These are phyloP conservation scores for Arthrobotrys sinensis DNA, from an alignment of 2,329 filamentous ascomycete species.

Conservation along the genomic window DNA sequence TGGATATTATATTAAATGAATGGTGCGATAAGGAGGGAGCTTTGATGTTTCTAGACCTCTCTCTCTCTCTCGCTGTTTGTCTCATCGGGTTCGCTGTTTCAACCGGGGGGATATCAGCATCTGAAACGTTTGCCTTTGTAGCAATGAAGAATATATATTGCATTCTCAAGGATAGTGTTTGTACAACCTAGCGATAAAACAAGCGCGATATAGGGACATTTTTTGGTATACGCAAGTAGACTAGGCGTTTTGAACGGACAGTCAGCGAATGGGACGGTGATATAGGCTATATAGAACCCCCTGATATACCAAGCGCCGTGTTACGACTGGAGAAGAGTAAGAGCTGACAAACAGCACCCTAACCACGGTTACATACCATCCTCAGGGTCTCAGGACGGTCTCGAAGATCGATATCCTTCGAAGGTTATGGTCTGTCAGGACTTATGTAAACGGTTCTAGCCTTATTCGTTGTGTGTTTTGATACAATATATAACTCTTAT, in stretches of 20 bases:
- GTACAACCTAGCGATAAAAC: conserved; percentile 9
- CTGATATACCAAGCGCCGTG: conserved; percentile 22
- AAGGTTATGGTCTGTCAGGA: neutral
- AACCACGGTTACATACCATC: neutral
- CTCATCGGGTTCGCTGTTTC: neutral
- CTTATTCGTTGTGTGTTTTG: conserved; percentile 4
- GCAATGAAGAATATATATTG: neutral
- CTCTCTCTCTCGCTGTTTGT: no score
- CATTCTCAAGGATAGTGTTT: neutral
- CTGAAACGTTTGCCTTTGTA: conserved; percentile 8
- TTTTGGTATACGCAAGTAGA: no score
- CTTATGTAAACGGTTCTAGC: conserved; percentile 25
- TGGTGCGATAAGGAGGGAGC: neutral
- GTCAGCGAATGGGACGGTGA: neutral
- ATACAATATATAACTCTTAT: neutral
- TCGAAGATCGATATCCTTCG: neutral
- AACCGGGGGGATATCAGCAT: neutral
- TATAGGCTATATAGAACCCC: conserved; percentile 7
- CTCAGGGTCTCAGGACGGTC: neutral
- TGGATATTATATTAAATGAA: neutral
- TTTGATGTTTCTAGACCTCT: conserved; percentile 5
- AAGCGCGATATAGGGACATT: conserved; percentile 11
- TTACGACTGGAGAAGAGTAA: conserved; percentile 8
- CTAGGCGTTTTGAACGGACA: neutral
- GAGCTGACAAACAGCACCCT: conserved; percentile 11